Conservation (phyloP, 2,329 filamentous ascomycete genomes). For the Beauveria asiatica region DNA sequence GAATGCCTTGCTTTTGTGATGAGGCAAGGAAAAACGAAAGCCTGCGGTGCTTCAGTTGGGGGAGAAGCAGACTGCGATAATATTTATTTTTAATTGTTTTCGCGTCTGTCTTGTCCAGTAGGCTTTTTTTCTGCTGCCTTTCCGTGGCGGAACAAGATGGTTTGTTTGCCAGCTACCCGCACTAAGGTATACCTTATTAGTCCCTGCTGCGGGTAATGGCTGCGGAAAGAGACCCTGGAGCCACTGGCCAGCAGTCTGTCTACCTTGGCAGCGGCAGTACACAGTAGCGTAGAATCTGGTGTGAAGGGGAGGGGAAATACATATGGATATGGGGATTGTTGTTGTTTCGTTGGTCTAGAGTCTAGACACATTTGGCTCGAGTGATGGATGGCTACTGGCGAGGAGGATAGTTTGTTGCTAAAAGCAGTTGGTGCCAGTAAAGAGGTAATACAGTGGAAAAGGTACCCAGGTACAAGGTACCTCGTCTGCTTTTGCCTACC, state of each 20-base stretch:
- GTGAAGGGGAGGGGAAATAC: background rate
- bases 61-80: background rate
- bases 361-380: background rate
- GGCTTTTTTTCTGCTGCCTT: background rate
- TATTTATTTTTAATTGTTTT: background rate
- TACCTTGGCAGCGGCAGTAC: background rate
- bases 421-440: background rate
- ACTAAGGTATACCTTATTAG: background rate
- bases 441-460: background rate
- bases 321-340: background rate
- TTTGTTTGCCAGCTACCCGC: constrained; percentile 6
- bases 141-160: background rate
- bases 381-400: background rate
- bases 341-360: background rate
- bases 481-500: too few relatives aligned
- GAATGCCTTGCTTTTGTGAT: background rate
- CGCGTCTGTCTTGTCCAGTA: background rate
- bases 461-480: background rate
- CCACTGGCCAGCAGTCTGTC: background rate
- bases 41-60: background rate
- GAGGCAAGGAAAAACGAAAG: background rate
- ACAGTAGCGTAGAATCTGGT: background rate
- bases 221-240: background rate
- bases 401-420: background rate
- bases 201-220: background rate